These are phyloP conservation scores for Xylaria sp. DNA, from an alignment of 2,329 filamentous ascomycete genomes.

Conservation along the genomic window DNA sequence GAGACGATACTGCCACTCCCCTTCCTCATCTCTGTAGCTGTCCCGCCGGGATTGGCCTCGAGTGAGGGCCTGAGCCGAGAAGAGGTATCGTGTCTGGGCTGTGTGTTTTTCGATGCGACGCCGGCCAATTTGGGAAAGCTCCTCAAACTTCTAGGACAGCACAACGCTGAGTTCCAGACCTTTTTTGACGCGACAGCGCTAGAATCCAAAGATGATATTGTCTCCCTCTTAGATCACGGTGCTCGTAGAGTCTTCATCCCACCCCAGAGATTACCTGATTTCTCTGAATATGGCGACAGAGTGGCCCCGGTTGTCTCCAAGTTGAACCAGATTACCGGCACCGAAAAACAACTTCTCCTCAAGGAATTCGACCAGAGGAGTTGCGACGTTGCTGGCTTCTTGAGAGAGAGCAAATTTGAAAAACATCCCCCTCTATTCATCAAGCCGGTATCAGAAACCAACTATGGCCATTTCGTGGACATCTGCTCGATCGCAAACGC, in stretches of 20 bases:
- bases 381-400: slow-evolving; percentile 56
- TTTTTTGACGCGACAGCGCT: slow-evolving; percentile 83
- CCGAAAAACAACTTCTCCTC: slow-evolving; percentile 64
- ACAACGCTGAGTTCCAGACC: slow-evolving; percentile 66
- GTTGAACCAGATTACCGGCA: slow-evolving; percentile 57
- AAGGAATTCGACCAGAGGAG: slow-evolving; percentile 61
- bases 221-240: slow-evolving; percentile 85
- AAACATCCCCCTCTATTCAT: slow-evolving; percentile 63
- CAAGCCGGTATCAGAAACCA: slow-evolving; percentile 59
- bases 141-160: slow-evolving; percentile 59
- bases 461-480: slow-evolving; percentile 60
- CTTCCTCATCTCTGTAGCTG: slow-evolving; percentile 69
- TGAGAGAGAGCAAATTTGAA: slow-evolving; percentile 58
- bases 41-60: slow-evolving; percentile 60
- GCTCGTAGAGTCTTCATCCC: slow-evolving; percentile 86
- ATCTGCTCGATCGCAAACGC: slow-evolving; percentile 63
- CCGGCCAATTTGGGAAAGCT: slow-evolving; percentile 56
- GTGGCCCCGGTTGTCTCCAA: slow-evolving; percentile 65
- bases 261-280: slow-evolving; percentile 72
- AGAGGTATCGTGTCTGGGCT: slow-evolving; percentile 69
- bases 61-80: slow-evolving; percentile 65
- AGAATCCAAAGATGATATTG: slow-evolving; percentile 75
- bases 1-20: slow-evolving; percentile 73
- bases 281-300: slow-evolving; percentile 66
- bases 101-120: slow-evolving; percentile 66